Conservation (phyloP, 371 early-diverging fungal genomes). For the Globomyces sp. region DNA sequence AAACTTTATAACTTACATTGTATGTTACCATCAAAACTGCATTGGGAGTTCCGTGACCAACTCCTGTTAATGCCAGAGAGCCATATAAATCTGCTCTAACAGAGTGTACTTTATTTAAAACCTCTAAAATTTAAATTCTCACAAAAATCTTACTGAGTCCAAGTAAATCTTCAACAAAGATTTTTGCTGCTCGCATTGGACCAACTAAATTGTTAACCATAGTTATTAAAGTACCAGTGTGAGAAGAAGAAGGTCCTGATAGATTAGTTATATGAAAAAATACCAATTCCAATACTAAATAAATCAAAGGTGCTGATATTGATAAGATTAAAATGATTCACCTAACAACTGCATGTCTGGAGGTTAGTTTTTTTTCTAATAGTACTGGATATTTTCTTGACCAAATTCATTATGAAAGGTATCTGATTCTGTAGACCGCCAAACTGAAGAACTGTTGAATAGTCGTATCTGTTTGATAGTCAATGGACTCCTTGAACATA, state of each 20-base stretch:
- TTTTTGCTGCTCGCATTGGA: conserved; percentile 95
- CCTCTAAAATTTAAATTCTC: conserved; percentile 31
- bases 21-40: conserved; percentile 60
- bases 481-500: no score
- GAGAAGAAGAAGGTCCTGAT: conserved; percentile 65
- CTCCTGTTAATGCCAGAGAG: conserved; percentile 90
- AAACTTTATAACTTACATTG: no score
- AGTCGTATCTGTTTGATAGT: no score
- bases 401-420: no score
- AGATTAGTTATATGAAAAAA: no score
- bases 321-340: neutral
- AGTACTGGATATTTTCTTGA: no score
- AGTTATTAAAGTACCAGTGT: conserved; percentile 19
- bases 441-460: no score
- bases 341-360: conserved; percentile 6
- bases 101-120: conserved; percentile 61
- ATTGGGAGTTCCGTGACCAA: conserved; percentile 92
- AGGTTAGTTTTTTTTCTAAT: no score
- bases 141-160: conserved; percentile 1
- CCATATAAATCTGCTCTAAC: conserved; percentile 91
- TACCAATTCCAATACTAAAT: conserved; percentile 91
- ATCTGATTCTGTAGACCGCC: no score
- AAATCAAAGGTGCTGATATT: conserved; percentile 68
- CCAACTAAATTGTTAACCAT: conserved; percentile 56
- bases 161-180: conserved; percentile 83